phyloP scores from a whole-genome alignment of 805 yeast species.

The Novakomyces olei region DNA sequence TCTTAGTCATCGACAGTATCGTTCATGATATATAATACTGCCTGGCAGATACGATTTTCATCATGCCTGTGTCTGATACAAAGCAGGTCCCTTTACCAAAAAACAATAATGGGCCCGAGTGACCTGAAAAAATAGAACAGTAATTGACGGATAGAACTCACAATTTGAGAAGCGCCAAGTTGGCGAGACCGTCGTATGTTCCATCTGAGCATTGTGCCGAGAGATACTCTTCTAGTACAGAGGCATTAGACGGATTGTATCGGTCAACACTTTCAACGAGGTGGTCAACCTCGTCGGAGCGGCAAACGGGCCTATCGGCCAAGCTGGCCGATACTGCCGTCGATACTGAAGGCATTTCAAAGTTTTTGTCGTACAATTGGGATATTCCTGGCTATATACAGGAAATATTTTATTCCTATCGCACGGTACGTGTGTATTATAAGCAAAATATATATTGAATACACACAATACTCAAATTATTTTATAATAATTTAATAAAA shows the following conservation, averaged over 20 bases:
- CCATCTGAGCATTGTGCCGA: slow-evolving; percentile 18
- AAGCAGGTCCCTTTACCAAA: not conserved
- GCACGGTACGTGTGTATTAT: no score
- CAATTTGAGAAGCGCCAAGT: slow-evolving; percentile 25
- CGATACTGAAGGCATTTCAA: no score
- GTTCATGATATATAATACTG: no score
- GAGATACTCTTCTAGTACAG: slow-evolving; percentile 25
- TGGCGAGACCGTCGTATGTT: slow-evolving; percentile 20
- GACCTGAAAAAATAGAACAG: slow-evolving; percentile 14
- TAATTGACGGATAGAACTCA: slow-evolving; percentile 13
- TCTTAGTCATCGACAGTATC: no score
- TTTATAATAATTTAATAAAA: no score
- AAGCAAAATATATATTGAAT: no score
- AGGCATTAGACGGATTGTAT: slow-evolving; percentile 23
- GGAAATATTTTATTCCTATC: no score
- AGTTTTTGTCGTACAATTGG: no score
- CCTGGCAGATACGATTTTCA: no score
- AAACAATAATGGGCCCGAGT: not conserved
- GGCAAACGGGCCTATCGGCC: not conserved
- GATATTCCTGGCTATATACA: no score
- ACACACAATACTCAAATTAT: no score
- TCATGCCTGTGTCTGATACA: not conserved
- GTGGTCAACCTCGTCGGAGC: not conserved
- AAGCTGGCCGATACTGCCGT: no score
- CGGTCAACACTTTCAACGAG: not conserved